Evolutionary conservation across 1,139 yeast genomes (phyloP), one percentile per base, ranked within the genome.

Genomic region (Suhomyces bribrorum): DNA sequence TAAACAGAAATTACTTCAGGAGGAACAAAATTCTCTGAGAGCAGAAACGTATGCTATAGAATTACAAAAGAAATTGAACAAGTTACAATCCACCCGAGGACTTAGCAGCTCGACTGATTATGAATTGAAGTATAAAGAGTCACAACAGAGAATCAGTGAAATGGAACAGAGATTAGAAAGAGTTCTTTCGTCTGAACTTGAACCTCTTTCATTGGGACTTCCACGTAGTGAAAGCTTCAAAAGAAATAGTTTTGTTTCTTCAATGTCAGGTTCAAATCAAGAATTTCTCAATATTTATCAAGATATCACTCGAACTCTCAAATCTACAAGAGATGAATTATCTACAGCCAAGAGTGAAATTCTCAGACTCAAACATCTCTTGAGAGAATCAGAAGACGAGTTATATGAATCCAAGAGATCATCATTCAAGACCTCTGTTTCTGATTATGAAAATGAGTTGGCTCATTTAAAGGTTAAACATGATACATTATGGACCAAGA

Each of bases 241-340:
- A 54, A 45, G 74, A 54, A 48, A 62, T 60, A 45, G 70, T 50
- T 31, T 64, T 53, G 41, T 60, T 44, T 53, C 47, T 41, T 62
- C 56, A 5, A 52, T 58, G 26, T 54, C 59, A n/a, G 54, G 46
- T 26, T 59, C 64, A 3, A 68, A 72, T 46, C 70, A 63, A 32
- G 84, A 79, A 34, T 64, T 79, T 47, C 65, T 74, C 4, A 64
- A 66, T 29, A 77, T 77, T 4, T 79, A 79, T 49, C 81, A 78
- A 46, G 85, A 79, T 37, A 70, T 79, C 6, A 67, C 80, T 14
- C 71, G 64, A 38, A 76, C 79, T 8, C 61, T 79, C 35, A 70
- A 66, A 38, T 51, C 69, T 2, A 68, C 81, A 1, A 67, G 81
- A 42, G 78, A 74, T 31, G 80, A 78, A 46, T 62, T 78, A 34